Percentiles rank a stretch among this genome's conserved stretches.
These are phyloP conservation scores for Phytophthora europaea DNA, from an alignment of 352 stramenopile genomes.

Conservation along the genomic window DNA sequence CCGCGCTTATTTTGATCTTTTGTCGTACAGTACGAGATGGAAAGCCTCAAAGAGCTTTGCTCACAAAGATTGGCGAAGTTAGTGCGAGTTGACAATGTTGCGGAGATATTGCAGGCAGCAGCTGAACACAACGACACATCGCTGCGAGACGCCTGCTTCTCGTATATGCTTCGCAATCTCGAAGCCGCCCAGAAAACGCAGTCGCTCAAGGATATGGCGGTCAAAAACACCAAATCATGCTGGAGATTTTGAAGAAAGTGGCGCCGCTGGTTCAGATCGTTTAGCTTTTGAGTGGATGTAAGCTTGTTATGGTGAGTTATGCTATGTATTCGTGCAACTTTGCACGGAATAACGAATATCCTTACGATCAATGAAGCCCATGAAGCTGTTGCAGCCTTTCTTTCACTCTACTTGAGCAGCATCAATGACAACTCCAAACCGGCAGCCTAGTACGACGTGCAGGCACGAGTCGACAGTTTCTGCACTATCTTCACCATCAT, in stretches of 20 bases:
- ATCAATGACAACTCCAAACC: not conserved
- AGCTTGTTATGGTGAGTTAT: not conserved
- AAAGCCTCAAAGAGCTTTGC: not conserved
- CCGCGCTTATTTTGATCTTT: not conserved
- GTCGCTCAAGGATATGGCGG: not conserved
- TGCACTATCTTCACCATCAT: conserved; percentile 97
- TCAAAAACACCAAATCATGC: not conserved
- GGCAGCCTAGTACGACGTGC: not conserved
- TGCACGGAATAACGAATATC: too few relatives aligned
- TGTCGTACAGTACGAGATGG: not conserved
- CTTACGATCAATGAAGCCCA: not conserved
- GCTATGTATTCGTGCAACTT: not conserved
- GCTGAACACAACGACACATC: not conserved
- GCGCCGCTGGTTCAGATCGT: not conserved
- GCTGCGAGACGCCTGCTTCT: not conserved
- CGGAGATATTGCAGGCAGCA: not conserved
- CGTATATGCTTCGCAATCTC: not conserved
- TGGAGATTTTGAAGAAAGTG: not conserved
- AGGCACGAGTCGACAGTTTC: conserved; percentile 44
- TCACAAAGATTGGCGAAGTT: not conserved
- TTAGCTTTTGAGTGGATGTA: not conserved
- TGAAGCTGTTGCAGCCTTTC: not conserved
- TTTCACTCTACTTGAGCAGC: not conserved
- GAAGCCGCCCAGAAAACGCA: not conserved
- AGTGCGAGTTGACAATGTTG: not conserved